A percentile compares a stretch with the other conserved stretches of the same genome.
phyloP scores from a whole-genome alignment of 2,329 filamentous ascomycete genomes.

The Cordyceps militaris region DNA sequence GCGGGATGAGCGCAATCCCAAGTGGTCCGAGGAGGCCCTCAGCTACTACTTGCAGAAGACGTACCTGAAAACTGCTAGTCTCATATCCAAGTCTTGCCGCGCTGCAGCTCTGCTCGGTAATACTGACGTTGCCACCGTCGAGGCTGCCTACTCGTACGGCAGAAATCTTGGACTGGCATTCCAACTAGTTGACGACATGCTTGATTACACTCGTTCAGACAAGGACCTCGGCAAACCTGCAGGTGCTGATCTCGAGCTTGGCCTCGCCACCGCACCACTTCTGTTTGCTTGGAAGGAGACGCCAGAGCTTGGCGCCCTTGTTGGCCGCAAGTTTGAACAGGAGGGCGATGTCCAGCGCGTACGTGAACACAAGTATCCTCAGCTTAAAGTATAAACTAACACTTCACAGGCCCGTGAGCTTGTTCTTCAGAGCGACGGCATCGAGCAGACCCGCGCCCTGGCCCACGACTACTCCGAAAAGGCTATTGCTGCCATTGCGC shows the following conservation, averaged over 20 bases:
- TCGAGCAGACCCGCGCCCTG: conserved; percentile 84
- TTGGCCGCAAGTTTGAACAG: conserved; percentile 80
- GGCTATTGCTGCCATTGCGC: conserved; percentile 74
- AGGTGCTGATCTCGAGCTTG: conserved; percentile 87
- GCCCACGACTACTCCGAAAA: conserved; percentile 87
- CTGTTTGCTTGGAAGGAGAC: conserved; percentile 93
- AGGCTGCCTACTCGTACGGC: conserved; percentile 86
- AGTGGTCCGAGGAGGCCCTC: conserved; percentile 82
- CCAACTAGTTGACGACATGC: conserved; percentile 94
- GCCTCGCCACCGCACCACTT: conserved; percentile 86
- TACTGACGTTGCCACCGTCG: conserved; percentile 68
- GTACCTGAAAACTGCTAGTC: conserved; percentile 89
- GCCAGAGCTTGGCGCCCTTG: conserved; percentile 74
- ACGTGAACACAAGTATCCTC: conserved; percentile 28
- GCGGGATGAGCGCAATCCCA: conserved; percentile 73
- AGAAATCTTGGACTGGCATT: conserved; percentile 92
- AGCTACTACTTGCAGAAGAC: conserved; percentile 97
- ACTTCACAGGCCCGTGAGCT: conserved; percentile 68
- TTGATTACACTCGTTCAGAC: conserved; percentile 87
- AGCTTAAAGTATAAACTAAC: not conserved
- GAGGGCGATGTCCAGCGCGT: conserved; percentile 83
- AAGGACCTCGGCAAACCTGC: conserved; percentile 89
- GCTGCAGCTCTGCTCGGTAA: conserved; percentile 82
- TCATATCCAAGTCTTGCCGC: conserved; percentile 94
- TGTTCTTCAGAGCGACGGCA: conserved; percentile 74